Evolutionary conservation across 192 early-diverging fungal species (phyloP), one percentile per base, ranked within the genome.

Genomic region (Podila epigama): DNA sequence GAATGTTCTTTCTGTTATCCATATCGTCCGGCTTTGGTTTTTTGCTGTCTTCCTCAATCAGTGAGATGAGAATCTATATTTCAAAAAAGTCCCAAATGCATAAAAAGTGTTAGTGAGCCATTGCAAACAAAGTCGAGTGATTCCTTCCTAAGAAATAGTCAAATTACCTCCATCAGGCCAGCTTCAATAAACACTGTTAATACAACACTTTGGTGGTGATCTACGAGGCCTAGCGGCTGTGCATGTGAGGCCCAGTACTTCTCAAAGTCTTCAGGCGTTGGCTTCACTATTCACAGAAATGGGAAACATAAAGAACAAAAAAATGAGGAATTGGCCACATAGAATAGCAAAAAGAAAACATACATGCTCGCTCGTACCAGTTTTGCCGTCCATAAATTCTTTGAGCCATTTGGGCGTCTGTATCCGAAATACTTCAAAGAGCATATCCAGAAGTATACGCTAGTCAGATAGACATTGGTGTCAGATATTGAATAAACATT

Each of bases 381-480:
- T 75, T 64, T 82, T 34, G 64, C 83, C 41, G 55, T 80, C 62
- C 71, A 80, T 59, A 70, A 87, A 57, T 31, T 81, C 52, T 60
- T 82, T 78, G 72, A 84, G 50, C 83, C 87, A 68, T 79, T 68
- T 87, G 4, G 92, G 91, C 40, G 89, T 75, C 28, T 89, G 84
- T 22, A 94, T 87, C 33, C 88, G 82, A 53, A 95, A 92, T 22
- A 95, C 87, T 27, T 91, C 87, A 68, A 92, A 92, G 50, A 95
- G 70, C 90, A 95, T 93, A 51, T 94, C 90, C 41, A 95, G 75
- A 15, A 94, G 68, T 27, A 94, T 81, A 86, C 92, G 91, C 92
- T 94, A 63, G n/a, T n/a, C n/a, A n/a, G n/a, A n/a, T n/a, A n/a
- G n/a, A n/a, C n/a, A n/a, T n/a, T n/a, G n/a, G n/a, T n/a, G n/a